These are phyloP conservation scores for Linnemannia elongata DNA, from an alignment of 192 early-diverging fungal species.

Conservation along the genomic window DNA sequence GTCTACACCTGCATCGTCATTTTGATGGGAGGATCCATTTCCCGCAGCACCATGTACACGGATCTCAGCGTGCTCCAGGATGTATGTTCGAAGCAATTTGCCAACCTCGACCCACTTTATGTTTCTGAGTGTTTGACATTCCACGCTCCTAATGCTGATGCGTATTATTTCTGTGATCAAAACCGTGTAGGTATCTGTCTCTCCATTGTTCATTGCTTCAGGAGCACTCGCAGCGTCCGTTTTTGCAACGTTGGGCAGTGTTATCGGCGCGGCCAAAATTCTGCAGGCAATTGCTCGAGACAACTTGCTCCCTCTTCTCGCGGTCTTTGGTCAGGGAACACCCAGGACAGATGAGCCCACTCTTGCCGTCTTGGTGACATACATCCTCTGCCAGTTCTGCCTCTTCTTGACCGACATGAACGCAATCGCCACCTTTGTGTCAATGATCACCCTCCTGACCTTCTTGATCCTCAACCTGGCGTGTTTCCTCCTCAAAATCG, in stretches of 20 bases:
- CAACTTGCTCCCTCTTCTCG: conserved; percentile 68
- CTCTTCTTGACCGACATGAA: conserved; percentile 74
- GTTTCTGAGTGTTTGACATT: background rate
- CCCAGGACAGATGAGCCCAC: conserved; percentile 60
- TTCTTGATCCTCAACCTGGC: conserved; percentile 76
- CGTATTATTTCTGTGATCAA: background rate
- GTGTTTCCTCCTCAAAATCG: conserved; percentile 73
- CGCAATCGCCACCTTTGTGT: conserved; percentile 74
- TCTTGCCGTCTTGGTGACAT: conserved; percentile 58
- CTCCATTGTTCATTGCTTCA: conserved; percentile 67
- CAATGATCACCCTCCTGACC: conserved; percentile 74
- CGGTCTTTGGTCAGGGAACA: conserved; percentile 48
- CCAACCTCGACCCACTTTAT: background rate
- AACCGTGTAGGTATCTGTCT: conserved; percentile 59
- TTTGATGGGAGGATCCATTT: conserved; percentile 70
- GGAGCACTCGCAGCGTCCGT: conserved; percentile 73
- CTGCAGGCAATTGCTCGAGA: conserved; percentile 78
- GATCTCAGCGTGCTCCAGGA: conserved; percentile 78
- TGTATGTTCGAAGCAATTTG: conserved; percentile 16
- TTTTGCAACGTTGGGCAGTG: conserved; percentile 70
- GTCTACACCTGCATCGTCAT: conserved; percentile 68
- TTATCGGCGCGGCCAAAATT: conserved; percentile 73
- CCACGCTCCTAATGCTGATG: background rate
- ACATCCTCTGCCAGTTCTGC: conserved; percentile 65
- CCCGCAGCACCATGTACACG: conserved; percentile 65